Conservation (phyloP, 257 asterid species). For the Solanum sejunctum region DNA sequence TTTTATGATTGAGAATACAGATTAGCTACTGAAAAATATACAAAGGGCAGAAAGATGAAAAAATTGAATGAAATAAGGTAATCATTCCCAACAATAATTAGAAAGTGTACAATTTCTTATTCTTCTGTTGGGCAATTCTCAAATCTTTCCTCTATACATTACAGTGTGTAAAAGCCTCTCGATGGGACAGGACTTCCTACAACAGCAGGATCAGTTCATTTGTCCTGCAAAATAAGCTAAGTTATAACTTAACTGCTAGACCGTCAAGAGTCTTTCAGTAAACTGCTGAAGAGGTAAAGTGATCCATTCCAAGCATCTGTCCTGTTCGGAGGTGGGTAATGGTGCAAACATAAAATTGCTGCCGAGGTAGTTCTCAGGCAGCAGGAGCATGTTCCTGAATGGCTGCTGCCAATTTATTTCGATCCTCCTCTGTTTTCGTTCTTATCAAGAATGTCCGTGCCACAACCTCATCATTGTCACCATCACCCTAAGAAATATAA, state of each 20-base stretch:
- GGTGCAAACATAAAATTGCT: conserved; percentile 27
- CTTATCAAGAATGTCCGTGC: conserved; percentile 77
- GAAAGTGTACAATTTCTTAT: not conserved
- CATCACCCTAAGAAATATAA: conserved; percentile 36
- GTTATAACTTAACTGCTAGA: not conserved
- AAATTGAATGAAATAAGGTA: not conserved
- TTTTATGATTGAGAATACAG: not conserved
- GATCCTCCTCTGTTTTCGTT: conserved; percentile 57
- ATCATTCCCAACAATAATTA: not conserved
- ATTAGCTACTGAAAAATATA: not conserved
- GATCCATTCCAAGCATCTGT: not conserved
- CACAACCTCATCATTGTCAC: conserved; percentile 39
- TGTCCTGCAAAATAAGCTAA: not conserved
- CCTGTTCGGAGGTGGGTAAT: not conserved
- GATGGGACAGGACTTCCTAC: not conserved
- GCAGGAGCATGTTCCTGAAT: conserved; percentile 80
- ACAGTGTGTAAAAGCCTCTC: not conserved
- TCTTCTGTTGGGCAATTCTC: not conserved
- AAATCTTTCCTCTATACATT: not conserved
- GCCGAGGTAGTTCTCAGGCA: conserved; percentile 22
- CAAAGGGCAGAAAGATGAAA: no score
- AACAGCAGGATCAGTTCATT: not conserved
- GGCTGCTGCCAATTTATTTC: conserved; percentile 67
- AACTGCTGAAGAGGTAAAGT: not conserved
- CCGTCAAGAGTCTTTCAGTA: not conserved